Evolutionary conservation across 345 rosid species (phyloP).

Genomic region (Cardamine occulta): DNA sequence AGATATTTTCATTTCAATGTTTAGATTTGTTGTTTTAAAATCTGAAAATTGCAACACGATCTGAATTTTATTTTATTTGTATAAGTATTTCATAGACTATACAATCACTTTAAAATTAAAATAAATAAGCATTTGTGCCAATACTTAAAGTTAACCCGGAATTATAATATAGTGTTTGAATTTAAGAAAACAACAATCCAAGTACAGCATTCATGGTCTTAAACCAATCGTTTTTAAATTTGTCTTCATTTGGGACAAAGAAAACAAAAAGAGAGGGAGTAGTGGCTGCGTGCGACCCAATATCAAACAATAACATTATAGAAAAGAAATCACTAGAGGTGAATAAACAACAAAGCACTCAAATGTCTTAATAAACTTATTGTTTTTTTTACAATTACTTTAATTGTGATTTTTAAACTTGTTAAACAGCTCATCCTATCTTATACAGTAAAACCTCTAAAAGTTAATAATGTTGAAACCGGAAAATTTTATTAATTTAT

Average conservation of each 20-base stretch:
- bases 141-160: not conserved
- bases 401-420: not conserved
- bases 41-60: not conserved
- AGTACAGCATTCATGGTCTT: not conserved
- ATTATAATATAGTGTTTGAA: not conserved
- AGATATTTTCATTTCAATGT: not conserved
- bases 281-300: constrained; percentile 38
- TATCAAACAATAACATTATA: constrained; percentile 23
- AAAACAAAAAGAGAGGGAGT: not conserved
- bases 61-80: not conserved
- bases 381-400: constrained; percentile 19
- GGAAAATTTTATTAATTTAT: no score
- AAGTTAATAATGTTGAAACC: no score
- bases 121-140: not conserved
- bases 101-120: not conserved
- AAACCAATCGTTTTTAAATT: constrained; percentile 9
- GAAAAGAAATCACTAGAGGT: constrained; percentile 21
- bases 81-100: not conserved
- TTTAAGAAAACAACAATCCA: not conserved
- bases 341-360: constrained; percentile 18
- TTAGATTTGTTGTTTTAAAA: not conserved
- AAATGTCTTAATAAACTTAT: constrained; percentile 20
- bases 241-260: constrained; percentile 13
- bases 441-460: no score
- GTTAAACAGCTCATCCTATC: constrained; percentile 11